A percentile compares a stretch with the other conserved stretches of the same genome.
Evolutionary conservation across 345 rosid species (phyloP).

Genomic region (Iberis pinnata): DNA sequence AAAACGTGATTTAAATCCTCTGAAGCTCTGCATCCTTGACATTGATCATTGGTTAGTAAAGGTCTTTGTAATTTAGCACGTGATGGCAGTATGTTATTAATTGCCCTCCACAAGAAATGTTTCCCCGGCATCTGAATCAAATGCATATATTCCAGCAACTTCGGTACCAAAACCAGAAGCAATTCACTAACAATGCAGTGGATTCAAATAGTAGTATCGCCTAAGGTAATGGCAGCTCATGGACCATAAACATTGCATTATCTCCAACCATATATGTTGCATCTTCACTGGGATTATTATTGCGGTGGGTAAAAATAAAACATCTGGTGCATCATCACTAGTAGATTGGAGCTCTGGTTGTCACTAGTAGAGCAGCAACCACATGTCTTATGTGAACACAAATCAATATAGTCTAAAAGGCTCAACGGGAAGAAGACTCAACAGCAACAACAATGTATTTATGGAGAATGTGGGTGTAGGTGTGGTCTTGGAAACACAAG

Average conservation of each 20-base stretch:
- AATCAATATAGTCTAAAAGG: slow-evolving; percentile 35
- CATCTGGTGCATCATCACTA: slow-evolving; percentile 56
- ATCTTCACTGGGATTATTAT: slow-evolving; percentile 71
- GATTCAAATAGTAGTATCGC: slow-evolving; percentile 40
- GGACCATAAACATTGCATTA: slow-evolving; percentile 42
- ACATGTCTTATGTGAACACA: slow-evolving; percentile 31
- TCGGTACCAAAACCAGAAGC: slow-evolving; percentile 51
- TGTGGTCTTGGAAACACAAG: slow-evolving; percentile 35
- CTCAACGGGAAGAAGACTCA: slow-evolving; percentile 34
- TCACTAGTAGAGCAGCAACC: slow-evolving; percentile 32
- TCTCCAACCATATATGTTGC: slow-evolving; percentile 62
- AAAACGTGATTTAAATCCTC: too few relatives aligned
- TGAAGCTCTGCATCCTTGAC: too few relatives aligned
- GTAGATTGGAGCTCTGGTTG: slow-evolving; percentile 71
- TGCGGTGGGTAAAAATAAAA: slow-evolving; percentile 44
- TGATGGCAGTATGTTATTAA: too few relatives aligned
- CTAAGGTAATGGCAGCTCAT: slow-evolving; percentile 44
- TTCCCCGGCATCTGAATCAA: too few relatives aligned
- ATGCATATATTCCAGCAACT: slow-evolving; percentile 48
- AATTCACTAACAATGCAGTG: slow-evolving; percentile 31
- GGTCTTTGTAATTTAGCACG: too few relatives aligned
- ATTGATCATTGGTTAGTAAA: too few relatives aligned
- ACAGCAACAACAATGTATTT: slow-evolving; percentile 32
- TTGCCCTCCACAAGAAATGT: too few relatives aligned
- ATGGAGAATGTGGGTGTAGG: slow-evolving; percentile 39